Conservation (phyloP, 2,329 filamentous ascomycete species). For the Huntiella bhutanensis region DNA sequence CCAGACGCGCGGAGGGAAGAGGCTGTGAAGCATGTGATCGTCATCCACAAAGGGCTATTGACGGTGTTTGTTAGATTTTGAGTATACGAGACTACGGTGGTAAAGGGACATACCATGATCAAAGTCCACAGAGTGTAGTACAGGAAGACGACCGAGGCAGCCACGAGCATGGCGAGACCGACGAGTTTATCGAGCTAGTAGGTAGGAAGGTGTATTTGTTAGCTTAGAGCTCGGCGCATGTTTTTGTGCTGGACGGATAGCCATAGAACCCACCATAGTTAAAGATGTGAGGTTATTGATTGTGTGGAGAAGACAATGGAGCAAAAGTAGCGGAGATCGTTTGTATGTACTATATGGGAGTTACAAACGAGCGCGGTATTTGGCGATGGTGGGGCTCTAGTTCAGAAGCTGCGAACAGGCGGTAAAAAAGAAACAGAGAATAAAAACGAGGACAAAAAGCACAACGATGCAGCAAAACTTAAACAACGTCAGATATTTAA, state of each 20-base stretch:
- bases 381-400: too few relatives aligned
- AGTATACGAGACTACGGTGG: slow-evolving; percentile 7
- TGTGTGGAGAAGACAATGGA: neutral
- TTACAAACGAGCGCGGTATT: too few relatives aligned
- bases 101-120: slow-evolving; percentile 55
- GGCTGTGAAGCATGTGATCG: slow-evolving; percentile 76
- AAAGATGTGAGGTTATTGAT: neutral
- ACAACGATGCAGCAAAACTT: neutral
- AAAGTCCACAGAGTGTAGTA: slow-evolving; percentile 99
- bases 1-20: slow-evolving; percentile 97
- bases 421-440: neutral
- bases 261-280: slow-evolving; percentile 5
- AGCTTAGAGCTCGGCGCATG: neutral
- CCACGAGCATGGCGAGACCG: slow-evolving; percentile 49
- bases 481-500: too few relatives aligned
- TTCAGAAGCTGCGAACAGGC: neutral
- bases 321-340: neutral
- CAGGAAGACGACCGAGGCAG: slow-evolving; percentile 42
- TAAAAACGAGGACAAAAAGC: neutral
- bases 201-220: neutral
- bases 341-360: neutral
- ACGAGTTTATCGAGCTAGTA: slow-evolving; percentile 71
- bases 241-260: neutral
- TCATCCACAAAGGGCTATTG: slow-evolving; percentile 86
- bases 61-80: neutral